phyloP scores from a whole-genome alignment of 441 rosid genomes.

The Euphorbia schlechtendalii region DNA sequence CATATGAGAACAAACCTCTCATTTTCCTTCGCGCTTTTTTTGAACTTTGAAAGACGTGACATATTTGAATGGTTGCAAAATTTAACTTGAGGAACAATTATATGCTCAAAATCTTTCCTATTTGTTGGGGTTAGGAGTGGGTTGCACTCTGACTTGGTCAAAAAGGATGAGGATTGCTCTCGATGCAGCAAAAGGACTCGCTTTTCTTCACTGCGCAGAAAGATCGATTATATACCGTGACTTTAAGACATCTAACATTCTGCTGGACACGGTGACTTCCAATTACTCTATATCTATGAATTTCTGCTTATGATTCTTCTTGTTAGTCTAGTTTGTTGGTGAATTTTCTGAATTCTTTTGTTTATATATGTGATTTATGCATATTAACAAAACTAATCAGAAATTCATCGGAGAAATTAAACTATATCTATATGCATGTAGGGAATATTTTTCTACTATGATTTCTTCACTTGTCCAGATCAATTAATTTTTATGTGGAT shows the following conservation, averaged over 20 bases:
- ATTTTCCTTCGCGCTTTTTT: neutral
- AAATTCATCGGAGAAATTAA: too few species aligned
- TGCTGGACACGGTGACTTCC: constrained; percentile 66
- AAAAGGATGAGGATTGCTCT: constrained; percentile 91
- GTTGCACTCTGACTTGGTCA: constrained; percentile 86
- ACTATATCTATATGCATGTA: too few species aligned
- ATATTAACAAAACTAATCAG: too few species aligned
- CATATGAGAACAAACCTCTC: neutral
- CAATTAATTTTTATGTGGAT: neutral
- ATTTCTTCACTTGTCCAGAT: neutral
- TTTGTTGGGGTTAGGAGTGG: constrained; percentile 54
- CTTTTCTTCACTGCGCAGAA: constrained; percentile 90
- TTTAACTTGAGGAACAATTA: too few species aligned
- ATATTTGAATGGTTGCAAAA: neutral
- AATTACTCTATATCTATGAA: constrained; percentile 3
- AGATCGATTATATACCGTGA: constrained; percentile 91
- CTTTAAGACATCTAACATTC: constrained; percentile 94
- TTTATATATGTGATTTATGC: too few species aligned
- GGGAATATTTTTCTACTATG: neutral
- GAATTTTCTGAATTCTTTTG: too few species aligned
- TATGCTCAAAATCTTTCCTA: constrained; percentile 10
- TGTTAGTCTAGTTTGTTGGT: neutral
- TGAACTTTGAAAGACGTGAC: neutral
- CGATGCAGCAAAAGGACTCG: constrained; percentile 91
- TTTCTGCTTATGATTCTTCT: neutral